Base-by-base conservation (phyloP, 495 filamentous ascomycete genomes). In the Friedmanniomyces simplex region DNA sequence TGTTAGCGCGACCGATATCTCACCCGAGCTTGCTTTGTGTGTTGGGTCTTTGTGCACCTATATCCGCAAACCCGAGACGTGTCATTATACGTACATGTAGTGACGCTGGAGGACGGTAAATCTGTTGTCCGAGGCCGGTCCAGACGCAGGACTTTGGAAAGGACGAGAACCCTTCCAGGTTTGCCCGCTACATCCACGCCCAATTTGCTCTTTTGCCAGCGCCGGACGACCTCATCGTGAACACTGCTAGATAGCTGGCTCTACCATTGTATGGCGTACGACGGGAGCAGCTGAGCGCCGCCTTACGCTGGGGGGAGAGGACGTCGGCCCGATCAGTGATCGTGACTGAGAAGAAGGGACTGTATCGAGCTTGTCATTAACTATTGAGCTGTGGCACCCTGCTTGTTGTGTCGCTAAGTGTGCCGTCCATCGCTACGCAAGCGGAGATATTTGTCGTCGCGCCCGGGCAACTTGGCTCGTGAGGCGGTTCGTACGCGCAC, bases 301-400 rank as follows among this genome's bases (percentile, higher is more conserved):
- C 61, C 47, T 20, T 65, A 63, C 30, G 55, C 51, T 20, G 59
- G 55, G n/a, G n/a, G n/a, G n/a, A 18, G 60, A 65, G 32, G 63
- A 65, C 34, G 41, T 51, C 41, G 54, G 50, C 10, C 41, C 50
- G 11, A 65, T 60, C 16, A 65, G 22, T 24, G 46, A 50, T 25
- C 43, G 26, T 18, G 63, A 65, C 48, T 63, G 26, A 54, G 50
- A 42, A 60, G 63, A 32, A 63, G 63, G 63, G 63, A 65, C 41
- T 39, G 43, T 16, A 63, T 39, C 32, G 51, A 50, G 16, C 18
- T 65, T 3, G 63, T n/a, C n/a, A n/a, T n/a, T n/a, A n/a, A n/a
- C n/a, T n/a, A n/a, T n/a, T n/a, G n/a, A n/a, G n/a, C n/a, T n/a
- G n/a, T n/a, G n/a, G n/a, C n/a, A n/a, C n/a, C n/a, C n/a, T n/a